Evolutionary conservation across 2,329 filamentous ascomycete species (phyloP).

Genomic region (Neodidymelliopsis sp.): DNA sequence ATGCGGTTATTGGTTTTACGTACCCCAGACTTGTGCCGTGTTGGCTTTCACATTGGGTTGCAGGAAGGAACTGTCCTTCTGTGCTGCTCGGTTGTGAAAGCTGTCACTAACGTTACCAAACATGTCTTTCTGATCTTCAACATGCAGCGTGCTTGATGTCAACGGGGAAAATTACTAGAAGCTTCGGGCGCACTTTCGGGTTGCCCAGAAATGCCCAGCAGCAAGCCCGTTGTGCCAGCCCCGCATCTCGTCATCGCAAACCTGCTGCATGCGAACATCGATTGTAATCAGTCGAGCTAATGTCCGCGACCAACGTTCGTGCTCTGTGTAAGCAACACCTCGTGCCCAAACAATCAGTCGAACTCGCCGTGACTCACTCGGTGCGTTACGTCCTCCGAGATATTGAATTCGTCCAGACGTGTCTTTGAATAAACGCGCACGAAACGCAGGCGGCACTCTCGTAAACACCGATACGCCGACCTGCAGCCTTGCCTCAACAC

Average conservation of each 20-base stretch:
- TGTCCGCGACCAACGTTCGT: not conserved
- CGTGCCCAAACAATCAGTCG: slow-evolving; percentile 8
- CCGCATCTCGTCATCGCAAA: slow-evolving; percentile 31
- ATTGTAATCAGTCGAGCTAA: slow-evolving; percentile 12
- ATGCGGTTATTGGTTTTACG: not conserved
- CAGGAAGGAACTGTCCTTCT: not conserved
- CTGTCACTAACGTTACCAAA: too few species aligned
- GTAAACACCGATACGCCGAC: slow-evolving; percentile 24
- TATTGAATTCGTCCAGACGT: slow-evolving; percentile 10
- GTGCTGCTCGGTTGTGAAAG: not conserved
- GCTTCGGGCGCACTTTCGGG: slow-evolving; percentile 25
- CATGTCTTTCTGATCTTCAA: not conserved
- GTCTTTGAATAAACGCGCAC: slow-evolving; percentile 10
- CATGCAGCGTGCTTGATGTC: not conserved
- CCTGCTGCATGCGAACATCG: slow-evolving; percentile 11
- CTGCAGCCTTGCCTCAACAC: slow-evolving; percentile 22
- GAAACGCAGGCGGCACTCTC: slow-evolving; percentile 14
- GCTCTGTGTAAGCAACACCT: slow-evolving; percentile 3
- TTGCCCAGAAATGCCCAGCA: slow-evolving; percentile 30
- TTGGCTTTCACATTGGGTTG: not conserved
- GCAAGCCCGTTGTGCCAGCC: slow-evolving; percentile 19
- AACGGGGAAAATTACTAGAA: slow-evolving; percentile 12
- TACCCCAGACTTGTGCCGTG: not conserved
- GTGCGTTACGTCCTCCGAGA: slow-evolving; percentile 14
- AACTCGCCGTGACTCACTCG: slow-evolving; percentile 12